phyloP scores from a whole-genome alignment of 345 rosid species.

The Jatropha curcas region DNA sequence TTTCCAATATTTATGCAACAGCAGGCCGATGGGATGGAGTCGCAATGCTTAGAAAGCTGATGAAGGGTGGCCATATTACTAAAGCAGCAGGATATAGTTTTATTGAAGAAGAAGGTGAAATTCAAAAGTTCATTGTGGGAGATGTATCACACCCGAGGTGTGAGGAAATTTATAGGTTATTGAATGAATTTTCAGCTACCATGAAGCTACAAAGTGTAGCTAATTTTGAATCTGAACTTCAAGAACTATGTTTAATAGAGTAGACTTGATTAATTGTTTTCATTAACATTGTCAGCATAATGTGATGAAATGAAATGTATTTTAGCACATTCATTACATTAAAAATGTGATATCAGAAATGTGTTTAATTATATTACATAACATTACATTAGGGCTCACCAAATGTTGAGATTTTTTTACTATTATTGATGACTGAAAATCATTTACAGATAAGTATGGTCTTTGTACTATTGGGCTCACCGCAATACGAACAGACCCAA shows the following conservation, averaged over 20 bases:
- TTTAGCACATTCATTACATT: too few species aligned
- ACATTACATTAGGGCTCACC: too few species aligned
- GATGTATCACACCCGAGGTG: slow-evolving; percentile 61
- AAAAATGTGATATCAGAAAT: too few species aligned
- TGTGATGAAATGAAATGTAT: too few species aligned
- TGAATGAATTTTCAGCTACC: slow-evolving; percentile 37
- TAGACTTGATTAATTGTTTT: slow-evolving; percentile 8
- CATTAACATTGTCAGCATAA: background rate
- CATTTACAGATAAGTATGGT: too few species aligned
- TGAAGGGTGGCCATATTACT: slow-evolving; percentile 56
- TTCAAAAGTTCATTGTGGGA: slow-evolving; percentile 67
- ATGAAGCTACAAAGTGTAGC: slow-evolving; percentile 39
- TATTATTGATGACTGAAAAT: too few species aligned
- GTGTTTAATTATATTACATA: too few species aligned
- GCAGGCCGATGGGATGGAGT: slow-evolving; percentile 66
- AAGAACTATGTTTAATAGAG: slow-evolving; percentile 29
- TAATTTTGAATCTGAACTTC: slow-evolving; percentile 34
- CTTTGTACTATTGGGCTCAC: too few species aligned
- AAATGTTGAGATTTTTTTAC: too few species aligned
- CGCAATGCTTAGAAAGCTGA: slow-evolving; percentile 61
- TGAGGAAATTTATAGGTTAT: slow-evolving; percentile 47
- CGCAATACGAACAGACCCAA: too few species aligned
- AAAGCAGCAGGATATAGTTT: slow-evolving; percentile 79
- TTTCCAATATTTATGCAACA: slow-evolving; percentile 67
- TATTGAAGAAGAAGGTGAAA: slow-evolving; percentile 57